These are phyloP conservation scores for Neurospora sublineolata DNA, from an alignment of 495 filamentous ascomycete genomes.

Conservation along the genomic window DNA sequence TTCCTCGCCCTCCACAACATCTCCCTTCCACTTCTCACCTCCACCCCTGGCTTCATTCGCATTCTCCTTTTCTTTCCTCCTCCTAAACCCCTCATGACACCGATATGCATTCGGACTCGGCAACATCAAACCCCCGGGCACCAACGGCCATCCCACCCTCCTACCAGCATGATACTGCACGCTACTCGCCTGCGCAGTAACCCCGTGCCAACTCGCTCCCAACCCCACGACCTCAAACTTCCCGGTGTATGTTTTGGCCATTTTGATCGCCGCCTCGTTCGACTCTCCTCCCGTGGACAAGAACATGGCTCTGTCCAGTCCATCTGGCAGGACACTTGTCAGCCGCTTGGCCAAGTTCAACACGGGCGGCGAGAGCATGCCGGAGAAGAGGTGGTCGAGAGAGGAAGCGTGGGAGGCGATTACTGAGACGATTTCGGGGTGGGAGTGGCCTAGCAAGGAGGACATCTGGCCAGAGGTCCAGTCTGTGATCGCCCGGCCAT, in stretches of 20 bases:
- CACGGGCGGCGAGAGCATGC: conserved; percentile 44
- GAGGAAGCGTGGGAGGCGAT: conserved; percentile 29
- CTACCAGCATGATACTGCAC: conserved; percentile 39
- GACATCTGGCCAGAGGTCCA: conserved; percentile 48
- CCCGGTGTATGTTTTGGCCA: conserved; percentile 46
- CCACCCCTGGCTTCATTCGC: no score
- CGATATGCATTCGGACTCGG: conserved; percentile 45
- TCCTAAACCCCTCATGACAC: conserved; percentile 30
- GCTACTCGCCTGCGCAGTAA: conserved; percentile 31
- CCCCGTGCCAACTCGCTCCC: conserved; percentile 42
- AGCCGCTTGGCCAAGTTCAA: conserved; percentile 35
- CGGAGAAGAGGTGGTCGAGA: conserved; percentile 44
- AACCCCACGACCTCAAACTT: conserved; percentile 47
- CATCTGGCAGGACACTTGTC: conserved; percentile 29
- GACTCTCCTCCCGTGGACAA: conserved; percentile 44
- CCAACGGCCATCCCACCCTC: conserved; percentile 30
- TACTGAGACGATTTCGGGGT: conserved; percentile 43
- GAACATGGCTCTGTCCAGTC: conserved; percentile 43
- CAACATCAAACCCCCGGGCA: conserved; percentile 28
- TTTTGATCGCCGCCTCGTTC: conserved; percentile 43
- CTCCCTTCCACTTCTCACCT: neutral
- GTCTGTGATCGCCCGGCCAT: conserved; percentile 33
- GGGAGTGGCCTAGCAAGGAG: conserved; percentile 44
- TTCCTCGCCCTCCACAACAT: conserved; percentile 13
- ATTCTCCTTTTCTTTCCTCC: conserved; percentile 40